These are phyloP conservation scores for Ceratobasidium sp. DNA, from an alignment of 1,284 basidiomycete genomes.

Conservation along the genomic window DNA sequence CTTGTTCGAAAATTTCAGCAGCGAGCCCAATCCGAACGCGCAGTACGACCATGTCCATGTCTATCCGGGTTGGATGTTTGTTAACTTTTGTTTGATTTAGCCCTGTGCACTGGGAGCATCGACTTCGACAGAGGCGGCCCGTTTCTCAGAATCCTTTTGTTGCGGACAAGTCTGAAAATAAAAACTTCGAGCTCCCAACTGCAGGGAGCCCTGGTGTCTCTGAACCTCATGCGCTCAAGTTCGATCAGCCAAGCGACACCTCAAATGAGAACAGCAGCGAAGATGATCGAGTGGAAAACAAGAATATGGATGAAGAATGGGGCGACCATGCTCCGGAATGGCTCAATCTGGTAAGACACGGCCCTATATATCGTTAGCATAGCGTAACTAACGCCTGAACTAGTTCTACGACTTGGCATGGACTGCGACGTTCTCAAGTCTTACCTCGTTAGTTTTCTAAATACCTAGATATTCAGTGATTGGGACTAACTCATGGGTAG, in stretches of 20 bases:
- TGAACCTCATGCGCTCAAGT: neutral
- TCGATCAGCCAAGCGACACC: neutral
- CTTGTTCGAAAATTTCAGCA: conserved; percentile 19
- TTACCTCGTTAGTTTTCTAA: conserved; percentile 15
- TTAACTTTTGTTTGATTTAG: neutral
- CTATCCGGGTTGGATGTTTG: too few species aligned
- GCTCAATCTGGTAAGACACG: conserved; percentile 32
- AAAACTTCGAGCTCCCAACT: neutral
- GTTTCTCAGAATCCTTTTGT: conserved; percentile 36
- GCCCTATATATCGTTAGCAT: neutral
- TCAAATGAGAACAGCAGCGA: conserved; percentile 20
- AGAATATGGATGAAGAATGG: conserved; percentile 34
- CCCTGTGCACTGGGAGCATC: conserved; percentile 33
- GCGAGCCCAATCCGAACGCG: conserved; percentile 23
- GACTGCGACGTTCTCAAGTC: conserved; percentile 34
- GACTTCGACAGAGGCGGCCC: conserved; percentile 32
- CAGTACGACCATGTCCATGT: conserved; percentile 3
- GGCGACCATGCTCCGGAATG: conserved; percentile 40
- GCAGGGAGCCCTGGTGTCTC: neutral
- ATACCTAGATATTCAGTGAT: neutral
- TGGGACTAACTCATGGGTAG: neutral
- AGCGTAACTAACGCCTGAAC: neutral
- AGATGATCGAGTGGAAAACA: neutral
- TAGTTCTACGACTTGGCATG: conserved; percentile 42
- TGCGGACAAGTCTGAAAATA: neutral